Base-by-base conservation (phyloP, 441 rosid species). In the Kokia cookei region DNA sequence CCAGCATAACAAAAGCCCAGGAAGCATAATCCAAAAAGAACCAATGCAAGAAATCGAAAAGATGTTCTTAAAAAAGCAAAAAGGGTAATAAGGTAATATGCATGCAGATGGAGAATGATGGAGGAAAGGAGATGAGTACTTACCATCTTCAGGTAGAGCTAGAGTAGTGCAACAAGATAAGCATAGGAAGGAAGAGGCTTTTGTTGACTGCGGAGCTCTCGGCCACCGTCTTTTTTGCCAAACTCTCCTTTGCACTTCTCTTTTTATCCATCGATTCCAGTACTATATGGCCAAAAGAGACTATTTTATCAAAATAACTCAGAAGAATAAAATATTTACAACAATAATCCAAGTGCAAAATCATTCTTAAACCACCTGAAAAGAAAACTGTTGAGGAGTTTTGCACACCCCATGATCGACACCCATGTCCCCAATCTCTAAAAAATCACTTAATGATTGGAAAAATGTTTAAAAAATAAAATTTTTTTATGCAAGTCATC, bases 141-240 rank as follows among this genome's bases (percentile, higher is more conserved):
- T 84, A 90, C 95, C 95, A 80, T 90, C 95, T 37, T 88, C 91
- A 2, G 81, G 87, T 0, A 43, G 61, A 3, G 82, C 77, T 54
- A 75, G 61, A 55, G 82, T 9, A 17, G 81, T 65, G 11, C 80
- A 80, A 62, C 82, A 75, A 73, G 71, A 88, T 67, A 76, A 89
- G 71, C 77, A 83, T 12, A 58, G 70, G 32, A 19, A 84, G 26
- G 77, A 79, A 69, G 59, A 70, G 53, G 75, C 82, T 68, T 80
- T 72, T 79, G 85, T 78, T 80, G 69, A 74, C 71, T 68, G 70
- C 7, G 27, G 71, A 70, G 78, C 60, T 73, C 35, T 43, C 68
- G 66, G 67, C 77, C 92, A 90, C 86, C 92, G 86, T 88, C 37
- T 43, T 76, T 43, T 47, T 37, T 12, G 48, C 59, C 27, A 26